Percentiles rank a stretch among this genome's conserved stretches.
Evolutionary conservation across 2,329 filamentous ascomycete genomes (phyloP).

Genomic region (Colletotrichum agaves): DNA sequence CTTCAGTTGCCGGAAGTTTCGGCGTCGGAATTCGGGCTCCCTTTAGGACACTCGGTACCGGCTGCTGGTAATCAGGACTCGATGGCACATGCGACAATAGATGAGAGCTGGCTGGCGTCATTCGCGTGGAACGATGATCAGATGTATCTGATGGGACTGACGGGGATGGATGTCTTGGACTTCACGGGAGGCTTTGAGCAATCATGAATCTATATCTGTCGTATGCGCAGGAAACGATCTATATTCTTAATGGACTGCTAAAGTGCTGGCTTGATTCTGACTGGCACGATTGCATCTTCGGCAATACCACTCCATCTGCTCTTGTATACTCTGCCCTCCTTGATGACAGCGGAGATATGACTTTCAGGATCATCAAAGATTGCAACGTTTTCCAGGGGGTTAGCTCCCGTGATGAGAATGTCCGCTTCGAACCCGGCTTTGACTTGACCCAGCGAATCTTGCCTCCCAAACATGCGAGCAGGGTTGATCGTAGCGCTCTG

Average conservation of each 20-base stretch:
- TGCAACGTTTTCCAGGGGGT: slow-evolving; percentile 65
- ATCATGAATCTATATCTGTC: not conserved
- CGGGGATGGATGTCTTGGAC: slow-evolving; percentile 41
- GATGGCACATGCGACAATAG: not conserved
- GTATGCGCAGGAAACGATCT: not conserved
- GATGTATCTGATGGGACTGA: slow-evolving; percentile 42
- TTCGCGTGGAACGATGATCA: slow-evolving; percentile 40
- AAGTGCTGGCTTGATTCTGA: slow-evolving; percentile 28
- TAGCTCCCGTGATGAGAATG: slow-evolving; percentile 60
- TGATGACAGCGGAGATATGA: slow-evolving; percentile 61
- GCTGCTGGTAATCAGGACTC: not conserved
- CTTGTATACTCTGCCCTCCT: slow-evolving; percentile 59
- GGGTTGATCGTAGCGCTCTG: slow-evolving; percentile 56
- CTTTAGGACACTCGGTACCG: not conserved
- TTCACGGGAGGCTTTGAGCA: slow-evolving; percentile 35
- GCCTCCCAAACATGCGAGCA: slow-evolving; percentile 59
- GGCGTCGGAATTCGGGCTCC: not conserved
- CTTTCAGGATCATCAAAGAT: slow-evolving; percentile 59
- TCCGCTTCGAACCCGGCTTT: slow-evolving; percentile 63
- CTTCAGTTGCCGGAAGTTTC: slow-evolving; percentile 15
- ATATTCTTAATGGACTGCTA: not conserved
- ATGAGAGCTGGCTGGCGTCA: slow-evolving; percentile 24
- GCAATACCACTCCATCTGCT: slow-evolving; percentile 40
- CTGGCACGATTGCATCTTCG: slow-evolving; percentile 35
- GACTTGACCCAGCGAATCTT: slow-evolving; percentile 60